Conservation (phyloP, 1,139 yeast genomes). For the Suhomyces wounanorum region DNA sequence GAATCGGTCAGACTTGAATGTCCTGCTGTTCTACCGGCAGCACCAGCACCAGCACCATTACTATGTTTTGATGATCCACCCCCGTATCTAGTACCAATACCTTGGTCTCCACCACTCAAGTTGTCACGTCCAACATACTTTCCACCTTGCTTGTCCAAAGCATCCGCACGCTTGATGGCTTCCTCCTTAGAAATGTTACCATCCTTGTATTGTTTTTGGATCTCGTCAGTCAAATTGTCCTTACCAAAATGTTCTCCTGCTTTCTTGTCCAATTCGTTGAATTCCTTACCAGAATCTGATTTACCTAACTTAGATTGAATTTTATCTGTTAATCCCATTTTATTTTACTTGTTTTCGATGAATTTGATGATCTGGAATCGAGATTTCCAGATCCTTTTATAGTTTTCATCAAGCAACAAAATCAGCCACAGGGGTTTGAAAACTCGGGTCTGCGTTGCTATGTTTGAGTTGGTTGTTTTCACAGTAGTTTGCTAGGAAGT, state of each 20-base stretch:
- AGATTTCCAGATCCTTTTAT: neutral
- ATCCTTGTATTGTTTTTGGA: conserved; percentile 29
- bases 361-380: neutral
- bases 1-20: conserved; percentile 14
- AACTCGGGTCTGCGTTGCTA: neutral
- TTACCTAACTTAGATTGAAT: conserved; percentile 33
- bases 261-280: conserved; percentile 20
- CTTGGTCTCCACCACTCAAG: conserved; percentile 33
- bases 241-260: conserved; percentile 27
- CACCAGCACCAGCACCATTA: conserved; percentile 10
- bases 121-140: conserved; percentile 30
- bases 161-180: conserved; percentile 30
- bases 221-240: conserved; percentile 28
- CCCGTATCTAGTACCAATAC: conserved; percentile 28
- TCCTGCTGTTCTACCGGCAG: conserved; percentile 11
- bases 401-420: neutral
- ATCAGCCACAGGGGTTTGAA: neutral
- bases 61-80: conserved; percentile 18
- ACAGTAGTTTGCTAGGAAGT: neutral
- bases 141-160: conserved; percentile 33
- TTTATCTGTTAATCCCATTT: conserved; percentile 42
- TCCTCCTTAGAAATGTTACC: conserved; percentile 33
- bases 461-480: neutral
- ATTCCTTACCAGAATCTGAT: conserved; percentile 14
- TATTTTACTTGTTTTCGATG: neutral